Conservation (phyloP, 345 rosid genomes). For the Citrus unshiu region DNA sequence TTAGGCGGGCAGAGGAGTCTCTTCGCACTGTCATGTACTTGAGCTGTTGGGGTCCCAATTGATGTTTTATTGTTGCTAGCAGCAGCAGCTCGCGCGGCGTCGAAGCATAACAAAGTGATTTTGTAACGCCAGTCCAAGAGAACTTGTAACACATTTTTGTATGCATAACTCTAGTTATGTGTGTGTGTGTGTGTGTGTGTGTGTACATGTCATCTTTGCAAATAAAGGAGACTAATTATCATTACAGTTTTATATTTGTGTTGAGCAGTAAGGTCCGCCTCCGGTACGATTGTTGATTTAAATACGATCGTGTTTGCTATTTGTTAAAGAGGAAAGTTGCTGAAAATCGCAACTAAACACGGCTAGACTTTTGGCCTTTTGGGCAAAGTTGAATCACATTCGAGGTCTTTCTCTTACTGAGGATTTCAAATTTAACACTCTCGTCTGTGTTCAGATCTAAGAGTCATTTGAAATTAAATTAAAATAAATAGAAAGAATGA, state of each 20-base stretch:
- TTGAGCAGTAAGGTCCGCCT: neutral
- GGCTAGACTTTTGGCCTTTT: neutral
- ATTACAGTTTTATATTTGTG: neutral
- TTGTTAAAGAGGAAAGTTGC: neutral
- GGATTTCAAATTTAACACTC: neutral
- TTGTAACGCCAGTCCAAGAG: neutral
- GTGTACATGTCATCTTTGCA: neutral
- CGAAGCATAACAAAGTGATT: neutral
- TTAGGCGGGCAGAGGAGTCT: conserved; percentile 62
- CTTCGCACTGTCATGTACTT: conserved; percentile 71
- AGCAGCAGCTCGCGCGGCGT: neutral
- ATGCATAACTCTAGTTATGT: neutral
- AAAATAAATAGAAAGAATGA: too few species aligned
- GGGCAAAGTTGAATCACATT: neutral
- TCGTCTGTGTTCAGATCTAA: neutral
- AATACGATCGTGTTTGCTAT: neutral
- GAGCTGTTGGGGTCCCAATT: conserved; percentile 85
- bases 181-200: neutral
- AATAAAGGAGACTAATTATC: neutral
- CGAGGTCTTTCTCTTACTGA: neutral
- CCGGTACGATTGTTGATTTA: too few species aligned
- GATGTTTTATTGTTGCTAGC: neutral
- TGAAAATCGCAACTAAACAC: neutral
- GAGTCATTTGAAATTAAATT: too few species aligned
- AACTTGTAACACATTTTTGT: neutral